These are phyloP conservation scores for Phycomyces blakesleeanus DNA, from an alignment of 192 early-diverging fungal genomes.

Conservation along the genomic window DNA sequence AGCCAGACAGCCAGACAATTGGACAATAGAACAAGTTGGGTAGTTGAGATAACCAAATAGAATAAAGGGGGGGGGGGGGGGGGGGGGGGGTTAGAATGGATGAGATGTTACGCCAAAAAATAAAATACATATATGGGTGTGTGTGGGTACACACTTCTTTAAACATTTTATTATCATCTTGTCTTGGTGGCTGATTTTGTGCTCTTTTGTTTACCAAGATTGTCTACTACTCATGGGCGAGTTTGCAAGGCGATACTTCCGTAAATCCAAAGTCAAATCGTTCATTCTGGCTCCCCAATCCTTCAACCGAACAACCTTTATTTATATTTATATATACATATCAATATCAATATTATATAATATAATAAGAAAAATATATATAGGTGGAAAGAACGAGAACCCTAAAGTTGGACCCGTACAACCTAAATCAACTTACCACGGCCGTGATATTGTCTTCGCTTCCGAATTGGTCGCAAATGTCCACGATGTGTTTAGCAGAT, in stretches of 20 bases:
- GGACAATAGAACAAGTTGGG: no score
- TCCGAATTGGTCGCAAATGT: conserved; percentile 59
- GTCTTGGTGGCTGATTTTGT: background rate
- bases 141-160: background rate
- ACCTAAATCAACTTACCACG: conserved; percentile 35
- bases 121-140: background rate
- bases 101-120: background rate
- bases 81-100: background rate
- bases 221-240: conserved; percentile 34
- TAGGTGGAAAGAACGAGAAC: background rate
- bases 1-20: no score
- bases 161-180: no score
- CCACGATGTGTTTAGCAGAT: conserved; percentile 57
- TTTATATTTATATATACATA: no score
- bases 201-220: conserved; percentile 22
- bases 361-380: no score
- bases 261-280: conserved; percentile 62
- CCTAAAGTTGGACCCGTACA: background rate
- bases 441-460: conserved; percentile 70
- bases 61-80: no score
- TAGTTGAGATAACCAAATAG: no score
- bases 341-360: no score
- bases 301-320: conserved; percentile 66
- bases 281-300: conserved; percentile 64
- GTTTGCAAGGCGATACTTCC: conserved; percentile 55